phyloP scores from a whole-genome alignment of 257 asterid genomes.

The Paulownia fortunei region DNA sequence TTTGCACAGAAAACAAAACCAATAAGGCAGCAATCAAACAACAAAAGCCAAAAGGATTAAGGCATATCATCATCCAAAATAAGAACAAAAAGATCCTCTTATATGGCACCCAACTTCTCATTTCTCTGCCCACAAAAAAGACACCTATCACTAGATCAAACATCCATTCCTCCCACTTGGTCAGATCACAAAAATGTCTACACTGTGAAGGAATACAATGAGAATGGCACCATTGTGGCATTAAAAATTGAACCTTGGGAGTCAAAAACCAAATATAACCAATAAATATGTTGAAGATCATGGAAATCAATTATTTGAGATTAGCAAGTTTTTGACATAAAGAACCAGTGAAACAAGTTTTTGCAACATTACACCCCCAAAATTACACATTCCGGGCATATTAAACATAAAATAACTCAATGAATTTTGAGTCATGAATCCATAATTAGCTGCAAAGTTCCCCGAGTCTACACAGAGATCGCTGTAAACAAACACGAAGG shows the following conservation, averaged over 20 bases:
- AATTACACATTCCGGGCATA: not conserved
- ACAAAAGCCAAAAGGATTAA: not conserved
- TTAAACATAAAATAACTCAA: not conserved
- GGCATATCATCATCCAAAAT: constrained; percentile 19
- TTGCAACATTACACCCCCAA: constrained; percentile 8
- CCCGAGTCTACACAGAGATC: not conserved
- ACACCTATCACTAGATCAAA: constrained; percentile 5
- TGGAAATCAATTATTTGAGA: not conserved
- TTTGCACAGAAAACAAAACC: constrained; percentile 33
- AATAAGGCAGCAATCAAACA: constrained; percentile 19
- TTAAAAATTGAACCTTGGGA: not conserved
- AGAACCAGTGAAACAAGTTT: not conserved
- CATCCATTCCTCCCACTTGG: constrained; percentile 14
- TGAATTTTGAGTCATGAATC: not conserved
- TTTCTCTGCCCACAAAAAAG: constrained; percentile 3
- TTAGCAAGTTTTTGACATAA: not conserved
- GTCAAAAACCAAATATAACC: not conserved
- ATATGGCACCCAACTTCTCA: not conserved
- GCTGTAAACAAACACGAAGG: not conserved
- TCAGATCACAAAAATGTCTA: not conserved
- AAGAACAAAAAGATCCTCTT: not conserved
- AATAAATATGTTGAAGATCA: not conserved
- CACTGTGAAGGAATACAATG: not conserved
- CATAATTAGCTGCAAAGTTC: constrained; percentile 5
- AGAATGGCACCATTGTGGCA: not conserved